Conservation (phyloP, 805 yeast species). For the Peterozyma toletana region DNA sequence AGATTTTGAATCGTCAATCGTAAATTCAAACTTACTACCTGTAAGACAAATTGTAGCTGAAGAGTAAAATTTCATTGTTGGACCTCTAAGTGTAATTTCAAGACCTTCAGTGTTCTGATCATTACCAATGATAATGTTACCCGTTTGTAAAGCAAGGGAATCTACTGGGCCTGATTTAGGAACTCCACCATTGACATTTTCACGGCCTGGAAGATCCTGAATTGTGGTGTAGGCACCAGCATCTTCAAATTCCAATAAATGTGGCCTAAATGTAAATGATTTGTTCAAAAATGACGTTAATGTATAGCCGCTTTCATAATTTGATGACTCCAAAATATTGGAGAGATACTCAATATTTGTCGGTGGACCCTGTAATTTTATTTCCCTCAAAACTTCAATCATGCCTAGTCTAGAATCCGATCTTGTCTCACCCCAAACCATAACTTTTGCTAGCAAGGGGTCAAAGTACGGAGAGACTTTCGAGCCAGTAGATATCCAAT, state of each 20-base stretch:
- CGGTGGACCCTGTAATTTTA: slow-evolving; percentile 19
- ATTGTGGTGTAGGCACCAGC: slow-evolving; percentile 48
- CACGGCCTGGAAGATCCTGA: slow-evolving; percentile 35
- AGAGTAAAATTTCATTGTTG: slow-evolving; percentile 17
- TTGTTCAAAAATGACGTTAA: slow-evolving; percentile 14
- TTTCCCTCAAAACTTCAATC: slow-evolving; percentile 12
- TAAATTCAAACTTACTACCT: slow-evolving; percentile 17
- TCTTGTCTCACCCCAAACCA: slow-evolving; percentile 19
- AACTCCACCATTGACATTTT: slow-evolving; percentile 17
- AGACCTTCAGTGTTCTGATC: slow-evolving; percentile 13
- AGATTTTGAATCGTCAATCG: slow-evolving; percentile 6
- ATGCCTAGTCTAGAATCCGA: slow-evolving; percentile 12
- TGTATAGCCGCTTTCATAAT: slow-evolving; percentile 13
- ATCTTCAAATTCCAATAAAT: slow-evolving; percentile 18
- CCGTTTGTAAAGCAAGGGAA: slow-evolving; percentile 16
- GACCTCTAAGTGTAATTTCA: slow-evolving; percentile 20
- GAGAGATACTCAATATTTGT: slow-evolving; percentile 18
- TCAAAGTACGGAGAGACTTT: slow-evolving; percentile 23
- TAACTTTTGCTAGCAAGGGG: slow-evolving; percentile 21
- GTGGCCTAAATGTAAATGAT: slow-evolving; percentile 14
- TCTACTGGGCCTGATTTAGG: slow-evolving; percentile 21
- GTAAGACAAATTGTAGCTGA: slow-evolving; percentile 16
- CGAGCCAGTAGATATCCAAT: slow-evolving; percentile 19
- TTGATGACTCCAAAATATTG: slow-evolving; percentile 12
- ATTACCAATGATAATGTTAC: slow-evolving; percentile 20